A percentile compares a stretch with the other conserved stretches of the same genome.
Evolutionary conservation across 164 flowering plant species (phyloP).

Genomic region (Annona cherimola): DNA sequence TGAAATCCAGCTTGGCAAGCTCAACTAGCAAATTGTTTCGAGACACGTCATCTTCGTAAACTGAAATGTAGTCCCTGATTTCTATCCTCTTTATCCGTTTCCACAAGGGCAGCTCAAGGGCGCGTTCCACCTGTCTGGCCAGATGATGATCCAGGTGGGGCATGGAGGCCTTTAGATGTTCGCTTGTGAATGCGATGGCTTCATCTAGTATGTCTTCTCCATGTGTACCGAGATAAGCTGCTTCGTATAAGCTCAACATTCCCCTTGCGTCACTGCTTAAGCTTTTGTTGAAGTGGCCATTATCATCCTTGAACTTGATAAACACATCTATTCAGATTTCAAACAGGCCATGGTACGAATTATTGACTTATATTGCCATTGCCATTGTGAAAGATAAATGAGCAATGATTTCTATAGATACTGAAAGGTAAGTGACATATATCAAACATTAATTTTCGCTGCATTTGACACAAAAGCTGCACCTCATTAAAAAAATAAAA

Average conservation of each 20-base stretch:
- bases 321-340: slow-evolving; percentile 6
- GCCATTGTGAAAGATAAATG: too few species aligned
- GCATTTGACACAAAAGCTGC: too few species aligned
- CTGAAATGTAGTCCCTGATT: slow-evolving; percentile 29
- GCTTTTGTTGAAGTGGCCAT: slow-evolving; percentile 13
- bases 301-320: slow-evolving; percentile 1
- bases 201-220: slow-evolving; percentile 50
- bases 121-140: slow-evolving; percentile 23
- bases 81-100: slow-evolving; percentile 32
- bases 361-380: neutral
- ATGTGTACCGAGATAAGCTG: slow-evolving; percentile 32
- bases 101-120: slow-evolving; percentile 29
- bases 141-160: slow-evolving; percentile 10
- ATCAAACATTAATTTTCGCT: too few species aligned
- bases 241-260: slow-evolving; percentile 50
- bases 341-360: neutral
- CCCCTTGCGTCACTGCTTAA: slow-evolving; percentile 24
- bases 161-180: slow-evolving; percentile 19
- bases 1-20: slow-evolving; percentile 58
- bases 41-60: slow-evolving; percentile 23
- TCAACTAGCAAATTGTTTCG: slow-evolving; percentile 22
- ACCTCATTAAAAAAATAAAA: too few species aligned
- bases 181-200: slow-evolving; percentile 31
- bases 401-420: too few species aligned
- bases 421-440: too few species aligned